Evolutionary conservation across 2,329 filamentous ascomycete genomes (phyloP), one percentile per base, ranked within the genome.

Genomic region (Botrytis byssoidea): DNA sequence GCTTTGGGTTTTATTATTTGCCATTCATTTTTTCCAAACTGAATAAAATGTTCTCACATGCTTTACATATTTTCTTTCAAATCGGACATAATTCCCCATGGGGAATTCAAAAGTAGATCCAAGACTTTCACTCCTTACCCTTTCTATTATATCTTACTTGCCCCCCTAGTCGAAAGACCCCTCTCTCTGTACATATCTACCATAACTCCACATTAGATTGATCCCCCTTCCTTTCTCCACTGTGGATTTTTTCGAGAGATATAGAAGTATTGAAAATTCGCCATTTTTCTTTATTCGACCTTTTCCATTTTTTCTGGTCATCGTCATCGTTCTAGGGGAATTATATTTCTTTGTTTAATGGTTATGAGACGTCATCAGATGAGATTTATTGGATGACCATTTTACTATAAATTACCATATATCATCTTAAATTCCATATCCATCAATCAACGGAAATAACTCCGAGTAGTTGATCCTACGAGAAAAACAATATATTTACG

Each of bases 181-280:
- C 35, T 61, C 59, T 37, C 59, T 61, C 35, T 37, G 7, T 35
- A 29, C n/a, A 35, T n/a, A 14, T 14, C 32, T n/a, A 37, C 29
- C 40, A 51, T 40, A 10, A 14, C 32, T 55, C 65, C 32, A 35
- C 25, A 57, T 57, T 32, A 42, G 35, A n/a, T 51, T 51, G 25
- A 55, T 29, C 9, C 22, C 35, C 35, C 32, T n/a, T 61, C 37
- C 16, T 9, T 32, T 57, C 35, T 48, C 46, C 65, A 68, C 48
- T 16, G 35, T 42, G 18, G 35, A 57, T 67, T 40, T 29, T 29
- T 29, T 22, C n/a, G 25, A 42, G 25, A 42, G 25, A 32, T 57
- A 68, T 68, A 68, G 65, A 55, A 42, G 48, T 57, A n/a, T 57
- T 16, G 48, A 42, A 68, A 40, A 16, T 57, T 57, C 35, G 35